Conservation (phyloP, 495 filamentous ascomycete genomes). For the Hyaloscypha variabilis region DNA sequence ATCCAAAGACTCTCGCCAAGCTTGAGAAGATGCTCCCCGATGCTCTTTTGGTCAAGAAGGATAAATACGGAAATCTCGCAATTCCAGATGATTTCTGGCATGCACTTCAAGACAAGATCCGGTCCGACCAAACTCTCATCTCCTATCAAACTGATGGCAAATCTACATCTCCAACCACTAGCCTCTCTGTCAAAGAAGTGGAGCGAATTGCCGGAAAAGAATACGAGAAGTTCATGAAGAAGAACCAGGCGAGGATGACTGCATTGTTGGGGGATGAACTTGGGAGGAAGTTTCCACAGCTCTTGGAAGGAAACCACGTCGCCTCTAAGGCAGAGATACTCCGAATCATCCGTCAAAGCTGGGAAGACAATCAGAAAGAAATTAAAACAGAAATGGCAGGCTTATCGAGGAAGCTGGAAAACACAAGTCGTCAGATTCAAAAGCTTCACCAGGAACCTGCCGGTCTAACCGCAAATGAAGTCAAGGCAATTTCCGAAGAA, state of each 20-base stretch:
- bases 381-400: conserved; percentile 31
- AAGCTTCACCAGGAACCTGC: conserved; percentile 13
- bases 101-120: conserved; percentile 42
- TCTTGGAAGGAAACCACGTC: conserved; percentile 20
- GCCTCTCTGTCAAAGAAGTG: conserved; percentile 3
- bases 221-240: conserved; percentile 20
- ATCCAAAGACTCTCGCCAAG: conserved; percentile 30
- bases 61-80: conserved; percentile 42
- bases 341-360: conserved; percentile 24
- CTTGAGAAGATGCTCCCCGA: conserved; percentile 42
- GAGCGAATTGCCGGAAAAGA: conserved; percentile 14
- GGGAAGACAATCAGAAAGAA: conserved; percentile 30
- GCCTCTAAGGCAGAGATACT: conserved; percentile 26
- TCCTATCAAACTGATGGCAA: not conserved
- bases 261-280: conserved; percentile 13
- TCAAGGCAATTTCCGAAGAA: conserved; percentile 35
- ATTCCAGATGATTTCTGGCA: conserved; percentile 59
- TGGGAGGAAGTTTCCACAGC: conserved; percentile 15
- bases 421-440: conserved; percentile 8
- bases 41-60: conserved; percentile 39
- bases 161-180: not conserved
- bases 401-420: conserved; percentile 30
- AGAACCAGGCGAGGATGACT: conserved; percentile 19
- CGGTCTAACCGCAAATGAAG: conserved; percentile 21
- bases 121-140: conserved; percentile 17